Percentiles rank a stretch among this genome's conserved stretches.
These are phyloP conservation scores for Candolleomyces aberdarensis DNA, from an alignment of 768 basidiomycete species.

Conservation along the genomic window DNA sequence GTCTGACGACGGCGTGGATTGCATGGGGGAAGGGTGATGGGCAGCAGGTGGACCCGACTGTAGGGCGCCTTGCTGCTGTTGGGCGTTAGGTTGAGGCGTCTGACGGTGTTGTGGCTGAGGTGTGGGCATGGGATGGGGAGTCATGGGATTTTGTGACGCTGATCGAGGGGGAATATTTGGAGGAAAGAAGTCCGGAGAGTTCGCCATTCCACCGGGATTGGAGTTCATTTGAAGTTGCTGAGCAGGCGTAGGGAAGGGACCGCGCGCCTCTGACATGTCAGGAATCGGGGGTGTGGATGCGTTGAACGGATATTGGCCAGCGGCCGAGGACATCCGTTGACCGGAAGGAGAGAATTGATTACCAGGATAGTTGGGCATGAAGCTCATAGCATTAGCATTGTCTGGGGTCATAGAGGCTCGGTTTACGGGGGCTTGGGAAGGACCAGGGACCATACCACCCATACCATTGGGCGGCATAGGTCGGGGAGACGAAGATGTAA, in stretches of 20 bases:
- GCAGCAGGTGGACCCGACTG: not conserved
- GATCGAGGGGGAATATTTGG: conserved; percentile 31
- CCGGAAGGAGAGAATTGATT: conserved; percentile 18
- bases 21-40: conserved; percentile 37
- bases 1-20: conserved; percentile 36
- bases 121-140: not conserved
- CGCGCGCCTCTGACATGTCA: conserved; percentile 16
- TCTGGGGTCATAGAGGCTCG: conserved; percentile 46
- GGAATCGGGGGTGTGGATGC: conserved; percentile 2
- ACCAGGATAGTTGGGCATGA: conserved; percentile 36
- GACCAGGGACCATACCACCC: conserved; percentile 32
- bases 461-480: conserved; percentile 16
- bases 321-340: not conserved
- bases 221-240: conserved; percentile 9
- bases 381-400: conserved; percentile 29
- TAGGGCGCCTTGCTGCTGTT: not conserved
- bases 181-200: conserved; percentile 11
- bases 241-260: conserved; percentile 36
- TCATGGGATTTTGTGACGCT: conserved; percentile 5
- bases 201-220: not conserved
- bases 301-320: not conserved
- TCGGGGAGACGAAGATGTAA: not conserved
- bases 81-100: conserved; percentile 18
- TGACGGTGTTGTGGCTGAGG: conserved; percentile 24
- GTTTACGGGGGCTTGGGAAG: conserved; percentile 37